Evolutionary conservation across 2,329 filamentous ascomycete species (phyloP).

Genomic region (Aspergillus fijiensis): DNA sequence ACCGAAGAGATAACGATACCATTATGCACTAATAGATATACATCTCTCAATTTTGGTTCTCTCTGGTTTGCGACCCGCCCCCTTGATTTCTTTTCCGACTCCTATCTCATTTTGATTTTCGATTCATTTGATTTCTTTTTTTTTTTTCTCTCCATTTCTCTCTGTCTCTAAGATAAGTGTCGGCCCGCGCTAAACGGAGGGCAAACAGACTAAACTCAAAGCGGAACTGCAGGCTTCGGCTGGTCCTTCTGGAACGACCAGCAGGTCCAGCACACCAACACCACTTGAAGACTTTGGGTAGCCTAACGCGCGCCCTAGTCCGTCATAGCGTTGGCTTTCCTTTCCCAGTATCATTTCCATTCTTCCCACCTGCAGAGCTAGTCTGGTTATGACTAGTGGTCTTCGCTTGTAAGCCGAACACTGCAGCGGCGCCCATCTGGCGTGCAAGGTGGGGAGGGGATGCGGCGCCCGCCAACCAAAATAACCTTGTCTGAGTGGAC

Average conservation of each 20-base stretch:
- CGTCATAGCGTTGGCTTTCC: constrained; percentile 1
- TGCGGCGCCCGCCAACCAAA: background rate
- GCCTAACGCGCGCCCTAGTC: background rate
- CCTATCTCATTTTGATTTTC: background rate
- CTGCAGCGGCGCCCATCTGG: background rate
- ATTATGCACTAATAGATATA: background rate
- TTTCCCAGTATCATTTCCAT: background rate
- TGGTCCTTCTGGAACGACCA: background rate
- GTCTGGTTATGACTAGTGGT: background rate
- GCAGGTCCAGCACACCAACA: background rate
- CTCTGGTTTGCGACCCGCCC: background rate
- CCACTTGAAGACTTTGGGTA: background rate
- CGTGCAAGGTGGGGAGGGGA: background rate
- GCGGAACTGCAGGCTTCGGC: background rate
- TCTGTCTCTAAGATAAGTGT: background rate
- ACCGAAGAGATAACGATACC: background rate
- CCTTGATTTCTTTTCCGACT: background rate
- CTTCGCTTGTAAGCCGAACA: background rate
- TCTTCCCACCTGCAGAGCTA: background rate
- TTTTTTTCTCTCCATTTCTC: background rate
- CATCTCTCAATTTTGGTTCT: background rate
- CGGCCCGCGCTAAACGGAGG: background rate
- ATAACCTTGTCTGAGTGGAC: background rate
- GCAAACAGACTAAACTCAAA: background rate
- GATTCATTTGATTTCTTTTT: background rate